These are phyloP conservation scores for Sisymbrium altissimum DNA, from an alignment of 345 rosid genomes.

Conservation along the genomic window DNA sequence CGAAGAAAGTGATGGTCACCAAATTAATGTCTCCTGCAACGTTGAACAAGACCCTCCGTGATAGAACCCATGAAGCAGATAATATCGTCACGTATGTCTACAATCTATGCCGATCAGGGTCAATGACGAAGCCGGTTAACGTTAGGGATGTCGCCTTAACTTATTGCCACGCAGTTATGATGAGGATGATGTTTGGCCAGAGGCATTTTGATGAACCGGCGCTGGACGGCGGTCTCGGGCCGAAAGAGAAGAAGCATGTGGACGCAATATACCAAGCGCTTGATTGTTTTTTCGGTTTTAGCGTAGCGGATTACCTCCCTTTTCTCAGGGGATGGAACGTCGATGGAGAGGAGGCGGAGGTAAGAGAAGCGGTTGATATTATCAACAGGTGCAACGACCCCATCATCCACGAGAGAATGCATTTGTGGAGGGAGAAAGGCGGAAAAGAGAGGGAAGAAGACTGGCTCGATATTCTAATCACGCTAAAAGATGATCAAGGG, in stretches of 20 bases:
- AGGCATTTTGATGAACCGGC: slow-evolving; percentile 28
- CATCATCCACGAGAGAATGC: slow-evolving; percentile 17
- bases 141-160: not conserved
- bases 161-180: slow-evolving; percentile 21
- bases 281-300: slow-evolving; percentile 12
- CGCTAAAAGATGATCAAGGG: slow-evolving; percentile 10
- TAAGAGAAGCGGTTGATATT: slow-evolving; percentile 6
- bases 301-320: slow-evolving; percentile 23
- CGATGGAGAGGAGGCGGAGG: slow-evolving; percentile 21
- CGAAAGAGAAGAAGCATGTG: slow-evolving; percentile 20
- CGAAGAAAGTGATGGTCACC: slow-evolving; percentile 23
- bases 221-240: slow-evolving; percentile 25
- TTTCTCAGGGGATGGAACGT: slow-evolving; percentile 23
- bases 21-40: slow-evolving; percentile 13
- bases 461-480: slow-evolving; percentile 24
- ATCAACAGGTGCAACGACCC: slow-evolving; percentile 4
- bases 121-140: not conserved
- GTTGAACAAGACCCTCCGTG: not conserved
- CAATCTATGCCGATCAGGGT: not conserved
- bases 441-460: slow-evolving; percentile 8
- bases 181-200: slow-evolving; percentile 33
- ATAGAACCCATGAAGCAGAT: slow-evolving; percentile 28
- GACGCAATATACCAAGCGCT: slow-evolving; percentile 22
- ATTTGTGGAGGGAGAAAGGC: slow-evolving; percentile 24
- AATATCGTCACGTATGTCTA: slow-evolving; percentile 24